Evolutionary conservation across 1,284 basidiomycete species (phyloP), one percentile per base, ranked within the genome.

Genomic region (Cryptococcus floricola): DNA sequence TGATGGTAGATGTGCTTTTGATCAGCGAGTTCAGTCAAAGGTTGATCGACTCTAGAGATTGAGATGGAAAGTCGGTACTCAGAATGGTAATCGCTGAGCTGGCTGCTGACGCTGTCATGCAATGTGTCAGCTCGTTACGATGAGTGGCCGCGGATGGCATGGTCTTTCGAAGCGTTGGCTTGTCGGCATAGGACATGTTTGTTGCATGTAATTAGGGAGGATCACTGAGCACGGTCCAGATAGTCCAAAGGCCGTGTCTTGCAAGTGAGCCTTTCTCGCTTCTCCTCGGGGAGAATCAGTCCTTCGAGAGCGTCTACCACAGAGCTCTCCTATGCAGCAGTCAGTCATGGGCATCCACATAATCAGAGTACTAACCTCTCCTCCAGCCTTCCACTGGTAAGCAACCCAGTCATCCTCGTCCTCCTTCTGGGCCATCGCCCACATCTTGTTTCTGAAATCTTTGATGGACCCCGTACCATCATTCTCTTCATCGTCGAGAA

Each of bases 371-470:
- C 60, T 60, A 39, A 66, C 64, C 28, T 64, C 64, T n/a, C 25
- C 59, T 12, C 65, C 68, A 27, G 66, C 64, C 48, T 63, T 65
- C 73, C 73, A 77, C 39, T 62, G 54, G 58, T 75, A 77, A 13
- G 57, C 48, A 2, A 71, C 62, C 76, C 76, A 77, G 31, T 57
- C 56, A 61, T 77, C 76, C 38, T 70, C 70, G 9, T 66, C 62
- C 58, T 76, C 75, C 28, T 63, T 60, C 41, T 64, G 57, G 2
- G 63, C 57, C 59, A 64, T 64, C 28, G 64, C 57, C 68, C 71
- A 73, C 70, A 76, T 73, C 59, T 74, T 74, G 52, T 70, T 68
- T 42, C 76, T 63, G 59, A 77, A 76, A 57, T 76, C 73, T 48
- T 73, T 72, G 56, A 76, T 71, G 4, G 66, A 66, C 8, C 76